Percentiles rank a stretch among this genome's conserved stretches.
Evolutionary conservation across 1,284 basidiomycete species (phyloP).

Genomic region (Peniophora sp.): DNA sequence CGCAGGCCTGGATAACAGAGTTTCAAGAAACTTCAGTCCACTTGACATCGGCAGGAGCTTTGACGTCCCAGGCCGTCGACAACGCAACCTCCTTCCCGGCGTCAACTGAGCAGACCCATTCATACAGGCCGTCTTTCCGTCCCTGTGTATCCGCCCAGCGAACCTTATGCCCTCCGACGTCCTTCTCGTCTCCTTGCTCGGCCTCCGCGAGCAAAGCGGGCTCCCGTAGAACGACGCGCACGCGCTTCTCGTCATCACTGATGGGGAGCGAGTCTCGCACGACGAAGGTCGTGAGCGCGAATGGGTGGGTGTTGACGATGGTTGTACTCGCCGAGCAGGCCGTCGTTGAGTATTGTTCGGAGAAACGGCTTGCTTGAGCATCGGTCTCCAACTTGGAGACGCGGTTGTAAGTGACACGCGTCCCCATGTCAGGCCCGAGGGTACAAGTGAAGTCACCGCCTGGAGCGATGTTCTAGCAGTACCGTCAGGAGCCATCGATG

Average conservation of each 20-base stretch:
- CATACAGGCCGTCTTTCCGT: conserved; percentile 20
- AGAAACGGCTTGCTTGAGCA: conserved; percentile 28
- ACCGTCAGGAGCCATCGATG: neutral
- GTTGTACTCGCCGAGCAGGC: conserved; percentile 35
- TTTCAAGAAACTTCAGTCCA: conserved; percentile 12
- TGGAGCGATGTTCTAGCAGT: conserved; percentile 32
- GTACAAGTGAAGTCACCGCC: conserved; percentile 46
- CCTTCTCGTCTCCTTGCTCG: conserved; percentile 28
- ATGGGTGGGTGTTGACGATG: conserved; percentile 41
- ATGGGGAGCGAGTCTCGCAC: conserved; percentile 44
- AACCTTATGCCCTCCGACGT: conserved; percentile 12
- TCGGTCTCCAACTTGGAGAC: conserved; percentile 25
- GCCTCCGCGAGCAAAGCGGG: conserved; percentile 39
- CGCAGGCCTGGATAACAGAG: neutral
- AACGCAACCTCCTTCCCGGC: conserved; percentile 27
- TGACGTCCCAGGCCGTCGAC: conserved; percentile 43
- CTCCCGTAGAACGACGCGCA: conserved; percentile 37
- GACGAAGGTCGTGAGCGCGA: conserved; percentile 32
- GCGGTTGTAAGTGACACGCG: conserved; percentile 40
- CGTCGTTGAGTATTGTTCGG: conserved; percentile 33
- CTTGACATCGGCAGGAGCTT: conserved; percentile 30
- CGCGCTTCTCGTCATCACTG: conserved; percentile 25
- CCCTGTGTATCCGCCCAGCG: conserved; percentile 14
- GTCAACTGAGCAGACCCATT: conserved; percentile 20
- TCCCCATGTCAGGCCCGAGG: conserved; percentile 43